Conservation (phyloP, 2,329 filamentous ascomycete species). For the Penicillium sp. region DNA sequence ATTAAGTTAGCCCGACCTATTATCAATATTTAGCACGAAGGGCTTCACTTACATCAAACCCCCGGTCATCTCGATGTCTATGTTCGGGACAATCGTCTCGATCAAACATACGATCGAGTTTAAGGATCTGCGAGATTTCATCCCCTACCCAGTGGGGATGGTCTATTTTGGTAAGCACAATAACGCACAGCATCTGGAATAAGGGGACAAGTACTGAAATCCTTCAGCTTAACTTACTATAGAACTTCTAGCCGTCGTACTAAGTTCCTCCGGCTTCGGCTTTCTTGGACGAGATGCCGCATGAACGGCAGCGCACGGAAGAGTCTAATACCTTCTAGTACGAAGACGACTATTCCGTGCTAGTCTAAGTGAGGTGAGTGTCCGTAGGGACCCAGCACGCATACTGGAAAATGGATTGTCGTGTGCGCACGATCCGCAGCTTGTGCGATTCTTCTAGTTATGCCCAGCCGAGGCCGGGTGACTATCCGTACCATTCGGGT, state of each 20-base stretch:
- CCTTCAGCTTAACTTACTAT: background rate
- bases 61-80: background rate
- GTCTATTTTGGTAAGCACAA: background rate
- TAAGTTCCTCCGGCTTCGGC: background rate
- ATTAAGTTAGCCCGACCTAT: background rate
- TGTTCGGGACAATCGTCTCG: background rate
- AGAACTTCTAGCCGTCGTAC: slow-evolving; percentile 5
- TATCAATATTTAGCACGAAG: background rate
- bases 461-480: background rate
- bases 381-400: slow-evolving; percentile 1
- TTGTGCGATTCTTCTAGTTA: background rate
- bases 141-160: background rate
- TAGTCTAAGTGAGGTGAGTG: background rate
- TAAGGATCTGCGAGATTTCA: background rate
- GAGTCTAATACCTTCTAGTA: slow-evolving; percentile 3
- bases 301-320: slow-evolving; percentile 1
- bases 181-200: background rate
- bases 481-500: background rate
- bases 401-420: background rate
- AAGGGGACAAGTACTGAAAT: background rate
- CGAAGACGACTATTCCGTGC: slow-evolving; percentile 3
- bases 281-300: background rate
- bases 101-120: background rate
- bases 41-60: background rate
- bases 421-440: background rate